Percentiles rank a stretch among this genome's conserved stretches.
phyloP scores from a whole-genome alignment of 129 eudicot species.

The Artemisia tridentata region DNA sequence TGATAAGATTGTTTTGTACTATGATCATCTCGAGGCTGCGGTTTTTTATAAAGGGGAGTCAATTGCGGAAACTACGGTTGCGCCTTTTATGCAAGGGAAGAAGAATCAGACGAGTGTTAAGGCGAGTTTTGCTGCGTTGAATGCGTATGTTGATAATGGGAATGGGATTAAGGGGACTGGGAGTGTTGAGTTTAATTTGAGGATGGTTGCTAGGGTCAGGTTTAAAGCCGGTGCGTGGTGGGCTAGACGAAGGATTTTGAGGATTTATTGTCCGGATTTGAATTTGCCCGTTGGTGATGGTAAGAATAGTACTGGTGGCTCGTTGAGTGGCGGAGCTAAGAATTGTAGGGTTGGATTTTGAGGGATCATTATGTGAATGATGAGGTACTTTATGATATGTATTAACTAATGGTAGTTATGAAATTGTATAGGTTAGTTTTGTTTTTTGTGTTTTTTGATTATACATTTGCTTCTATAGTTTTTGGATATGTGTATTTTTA shows the following conservation, averaged over 20 bases:
- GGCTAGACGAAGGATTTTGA: constrained; percentile 58
- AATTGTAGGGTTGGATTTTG: constrained; percentile 48
- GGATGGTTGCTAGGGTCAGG: constrained; percentile 59
- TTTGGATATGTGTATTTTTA: constrained; percentile 1
- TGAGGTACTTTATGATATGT: constrained; percentile 22
- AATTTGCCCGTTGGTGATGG: constrained; percentile 38
- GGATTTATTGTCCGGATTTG: constrained; percentile 56
- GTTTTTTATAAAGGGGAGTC: constrained; percentile 33
- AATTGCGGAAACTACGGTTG: constrained; percentile 40
- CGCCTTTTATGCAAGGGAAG: constrained; percentile 68
- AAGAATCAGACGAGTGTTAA: constrained; percentile 40
- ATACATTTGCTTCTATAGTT: background rate
- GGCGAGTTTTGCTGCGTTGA: constrained; percentile 48
- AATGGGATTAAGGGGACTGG: constrained; percentile 45
- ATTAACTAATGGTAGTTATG: constrained; percentile 2
- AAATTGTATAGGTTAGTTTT: constrained; percentile 1
- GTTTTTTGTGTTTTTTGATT: background rate
- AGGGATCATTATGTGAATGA: background rate
- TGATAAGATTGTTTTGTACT: constrained; percentile 54
- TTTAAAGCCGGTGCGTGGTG: constrained; percentile 77
- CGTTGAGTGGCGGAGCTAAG: constrained; percentile 45
- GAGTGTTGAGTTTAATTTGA: constrained; percentile 44
- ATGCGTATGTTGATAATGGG: constrained; percentile 36
- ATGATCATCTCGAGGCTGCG: constrained; percentile 47
- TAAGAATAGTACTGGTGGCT: constrained; percentile 32